Evolutionary conservation across 1,284 basidiomycete species (phyloP).

Genomic region (Ceratobasidium sp.): DNA sequence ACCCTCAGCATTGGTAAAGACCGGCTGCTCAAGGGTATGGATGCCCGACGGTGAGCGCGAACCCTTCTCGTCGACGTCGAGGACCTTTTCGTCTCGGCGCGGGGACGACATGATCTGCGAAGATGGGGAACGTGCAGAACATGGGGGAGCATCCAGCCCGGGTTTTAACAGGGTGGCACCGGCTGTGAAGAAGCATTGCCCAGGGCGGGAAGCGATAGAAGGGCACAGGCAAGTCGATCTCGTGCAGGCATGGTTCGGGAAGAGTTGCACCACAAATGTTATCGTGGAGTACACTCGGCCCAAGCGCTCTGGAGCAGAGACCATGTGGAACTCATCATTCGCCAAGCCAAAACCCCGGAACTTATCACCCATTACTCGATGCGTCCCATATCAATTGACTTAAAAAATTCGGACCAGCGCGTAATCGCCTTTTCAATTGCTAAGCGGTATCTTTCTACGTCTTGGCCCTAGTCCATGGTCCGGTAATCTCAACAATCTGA

Average conservation of each 20-base stretch:
- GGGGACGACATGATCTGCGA: constrained; percentile 32
- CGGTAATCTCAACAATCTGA: not conserved
- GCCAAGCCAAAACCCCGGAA: constrained; percentile 36
- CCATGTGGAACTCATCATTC: constrained; percentile 26
- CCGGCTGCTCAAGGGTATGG: constrained; percentile 20
- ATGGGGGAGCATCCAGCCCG: constrained; percentile 7
- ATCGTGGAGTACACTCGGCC: not conserved
- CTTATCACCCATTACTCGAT: constrained; percentile 20
- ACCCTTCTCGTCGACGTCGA: constrained; percentile 19
- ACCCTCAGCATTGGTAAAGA: constrained; percentile 22
- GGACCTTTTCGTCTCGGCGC: constrained; percentile 16
- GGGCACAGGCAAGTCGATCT: not conserved
- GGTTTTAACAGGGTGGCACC: constrained; percentile 5
- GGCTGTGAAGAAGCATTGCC: constrained; percentile 16
- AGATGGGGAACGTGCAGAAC: constrained; percentile 4
- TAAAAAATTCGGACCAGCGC: not conserved
- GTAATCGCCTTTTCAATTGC: not conserved
- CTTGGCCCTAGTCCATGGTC: not conserved
- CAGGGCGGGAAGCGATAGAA: constrained; percentile 39
- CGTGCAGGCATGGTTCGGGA: not conserved
- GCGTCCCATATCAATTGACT: not conserved
- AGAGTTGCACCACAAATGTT: not conserved
- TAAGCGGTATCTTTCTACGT: constrained; percentile 16
- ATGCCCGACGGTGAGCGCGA: constrained; percentile 27
- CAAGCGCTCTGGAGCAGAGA: not conserved